These are phyloP conservation scores for Fagus crenata DNA, from an alignment of 306 rosid species.

Conservation along the genomic window DNA sequence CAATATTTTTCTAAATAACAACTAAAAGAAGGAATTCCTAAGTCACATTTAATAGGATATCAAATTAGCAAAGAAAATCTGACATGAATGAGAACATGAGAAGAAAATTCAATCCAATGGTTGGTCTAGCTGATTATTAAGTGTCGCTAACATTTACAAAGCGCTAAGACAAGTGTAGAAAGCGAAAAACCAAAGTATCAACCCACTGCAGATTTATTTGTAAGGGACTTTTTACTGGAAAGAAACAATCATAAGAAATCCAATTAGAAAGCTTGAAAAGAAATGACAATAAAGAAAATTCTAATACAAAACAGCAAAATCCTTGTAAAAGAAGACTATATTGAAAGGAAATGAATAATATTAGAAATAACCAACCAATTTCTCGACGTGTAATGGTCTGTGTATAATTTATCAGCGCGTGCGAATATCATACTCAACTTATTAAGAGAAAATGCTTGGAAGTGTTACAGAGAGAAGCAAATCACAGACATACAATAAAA, in stretches of 20 bases:
- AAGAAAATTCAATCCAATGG: background rate
- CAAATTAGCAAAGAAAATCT: background rate
- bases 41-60: background rate
- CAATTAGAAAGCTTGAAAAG: background rate
- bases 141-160: background rate
- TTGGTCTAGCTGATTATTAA: background rate
- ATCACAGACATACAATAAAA: constrained; percentile 25
- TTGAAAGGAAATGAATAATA: background rate
- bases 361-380: background rate
- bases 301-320: background rate
- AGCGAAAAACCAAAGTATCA: background rate
- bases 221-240: background rate
- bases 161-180: background rate
- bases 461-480: constrained; percentile 21
- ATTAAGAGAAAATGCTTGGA: constrained; percentile 9
- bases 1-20: background rate
- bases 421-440: background rate
- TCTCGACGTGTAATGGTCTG: background rate
- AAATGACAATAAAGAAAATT: background rate
- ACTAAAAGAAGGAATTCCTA: background rate
- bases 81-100: background rate
- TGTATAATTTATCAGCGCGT: background rate
- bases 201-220: background rate
- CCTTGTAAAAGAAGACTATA: background rate
- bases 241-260: too few relatives aligned